These are phyloP conservation scores for Globisporangium nunn DNA, from an alignment of 352 stramenopile genomes.

Conservation along the genomic window DNA sequence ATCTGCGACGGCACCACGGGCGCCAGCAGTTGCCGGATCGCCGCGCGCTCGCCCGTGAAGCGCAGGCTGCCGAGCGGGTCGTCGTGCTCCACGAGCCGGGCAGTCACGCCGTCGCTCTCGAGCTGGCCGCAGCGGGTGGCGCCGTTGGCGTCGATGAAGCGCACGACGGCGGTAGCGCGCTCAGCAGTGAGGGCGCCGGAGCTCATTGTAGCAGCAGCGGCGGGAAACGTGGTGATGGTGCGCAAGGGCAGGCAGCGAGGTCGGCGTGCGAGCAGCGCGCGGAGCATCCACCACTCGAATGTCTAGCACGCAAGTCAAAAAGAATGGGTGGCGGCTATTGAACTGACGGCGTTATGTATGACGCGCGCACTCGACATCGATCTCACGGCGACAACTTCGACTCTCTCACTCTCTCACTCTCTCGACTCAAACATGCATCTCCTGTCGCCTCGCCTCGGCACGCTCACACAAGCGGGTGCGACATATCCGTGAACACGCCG, in stretches of 20 bases:
- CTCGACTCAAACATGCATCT: neutral
- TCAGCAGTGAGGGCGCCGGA: constrained; percentile 10
- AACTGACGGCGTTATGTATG: too few species aligned
- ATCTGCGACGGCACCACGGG: constrained; percentile 80
- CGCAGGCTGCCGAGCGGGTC: constrained; percentile 51
- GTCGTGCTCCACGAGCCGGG: constrained; percentile 54
- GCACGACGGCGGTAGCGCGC: constrained; percentile 50
- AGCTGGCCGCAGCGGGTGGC: constrained; percentile 56
- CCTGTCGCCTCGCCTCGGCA: neutral
- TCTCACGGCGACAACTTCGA: neutral
- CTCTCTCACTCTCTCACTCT: neutral
- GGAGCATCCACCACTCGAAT: constrained; percentile 5
- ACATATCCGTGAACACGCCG: constrained; percentile 49
- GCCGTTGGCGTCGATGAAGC: constrained; percentile 57
- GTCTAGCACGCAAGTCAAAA: neutral
- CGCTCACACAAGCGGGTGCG: constrained; percentile 15
- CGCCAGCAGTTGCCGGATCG: constrained; percentile 64
- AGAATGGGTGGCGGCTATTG: too few species aligned
- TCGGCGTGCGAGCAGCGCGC: constrained; percentile 25
- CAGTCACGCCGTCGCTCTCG: constrained; percentile 20
- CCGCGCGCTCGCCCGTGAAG: constrained; percentile 60
- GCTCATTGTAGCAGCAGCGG: constrained; percentile 4
- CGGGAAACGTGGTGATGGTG: neutral
- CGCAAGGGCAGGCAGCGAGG: constrained; percentile 19
- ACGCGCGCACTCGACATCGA: neutral